Conservation (phyloP, 2,329 filamentous ascomycete species). For the Ceratocystis colombiana region DNA sequence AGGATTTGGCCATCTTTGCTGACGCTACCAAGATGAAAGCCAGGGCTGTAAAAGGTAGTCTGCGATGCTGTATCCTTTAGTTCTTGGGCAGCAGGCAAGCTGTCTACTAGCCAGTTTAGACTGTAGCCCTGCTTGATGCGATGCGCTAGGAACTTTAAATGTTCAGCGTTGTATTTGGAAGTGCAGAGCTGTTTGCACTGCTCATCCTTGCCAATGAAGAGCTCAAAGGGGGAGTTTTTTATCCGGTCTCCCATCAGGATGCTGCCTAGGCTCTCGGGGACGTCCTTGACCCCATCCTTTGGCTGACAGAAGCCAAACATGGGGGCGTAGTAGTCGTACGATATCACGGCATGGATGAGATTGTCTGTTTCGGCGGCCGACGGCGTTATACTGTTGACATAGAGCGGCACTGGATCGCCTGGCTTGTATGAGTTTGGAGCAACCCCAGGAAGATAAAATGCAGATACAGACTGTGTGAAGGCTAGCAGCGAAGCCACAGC, state of each 20-base stretch:
- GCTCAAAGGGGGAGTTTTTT: constrained; percentile 86
- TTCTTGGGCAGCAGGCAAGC: constrained; percentile 78
- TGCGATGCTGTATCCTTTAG: constrained; percentile 66
- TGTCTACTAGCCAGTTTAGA: constrained; percentile 92
- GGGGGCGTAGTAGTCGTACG: constrained; percentile 91
- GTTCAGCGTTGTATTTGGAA: constrained; percentile 51
- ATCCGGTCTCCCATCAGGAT: constrained; percentile 97
- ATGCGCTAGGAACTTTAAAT: constrained; percentile 69
- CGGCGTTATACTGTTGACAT: constrained; percentile 87
- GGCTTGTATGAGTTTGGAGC: constrained; percentile 83
- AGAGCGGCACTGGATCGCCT: constrained; percentile 70
- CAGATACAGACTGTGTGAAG: constrained; percentile 48
- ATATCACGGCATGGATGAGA: constrained; percentile 80
- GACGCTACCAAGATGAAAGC: constrained; percentile 65
- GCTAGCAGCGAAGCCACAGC: constrained; percentile 43
- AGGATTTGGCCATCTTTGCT: constrained; percentile 37
- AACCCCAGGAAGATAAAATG: constrained; percentile 94
- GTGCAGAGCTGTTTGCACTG: constrained; percentile 74
- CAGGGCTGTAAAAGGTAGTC: constrained; percentile 78
- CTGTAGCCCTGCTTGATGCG: constrained; percentile 80
- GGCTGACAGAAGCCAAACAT: constrained; percentile 83
- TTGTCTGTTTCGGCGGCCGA: constrained; percentile 66
- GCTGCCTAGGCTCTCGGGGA: constrained; percentile 72
- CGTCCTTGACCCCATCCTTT: constrained; percentile 61
- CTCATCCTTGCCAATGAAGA: constrained; percentile 79